Evolutionary conservation across 495 filamentous ascomycete species (phyloP).

Genomic region (Penicilliopsis zonata): DNA sequence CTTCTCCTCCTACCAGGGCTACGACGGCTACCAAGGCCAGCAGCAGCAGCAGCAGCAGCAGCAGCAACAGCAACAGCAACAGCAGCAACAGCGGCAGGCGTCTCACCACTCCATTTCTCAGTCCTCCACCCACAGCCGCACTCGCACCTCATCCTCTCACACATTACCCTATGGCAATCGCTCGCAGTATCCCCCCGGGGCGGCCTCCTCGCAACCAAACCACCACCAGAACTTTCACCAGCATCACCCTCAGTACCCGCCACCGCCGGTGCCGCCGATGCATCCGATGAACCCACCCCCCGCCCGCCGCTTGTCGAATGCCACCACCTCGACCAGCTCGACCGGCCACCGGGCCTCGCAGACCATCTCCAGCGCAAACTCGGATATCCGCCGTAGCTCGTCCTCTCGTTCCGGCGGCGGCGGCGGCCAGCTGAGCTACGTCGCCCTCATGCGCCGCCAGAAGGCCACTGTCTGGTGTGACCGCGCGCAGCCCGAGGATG

Average conservation of each 20-base stretch:
- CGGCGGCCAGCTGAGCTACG: conserved; percentile 60
- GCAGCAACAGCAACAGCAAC: conserved; percentile 14
- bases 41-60: no score
- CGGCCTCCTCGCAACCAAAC: no score
- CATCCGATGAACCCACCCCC: conserved; percentile 22
- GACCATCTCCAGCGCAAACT: conserved; percentile 33
- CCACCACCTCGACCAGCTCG: conserved; percentile 55
- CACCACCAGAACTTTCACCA: no score
- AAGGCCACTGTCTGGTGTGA: conserved; percentile 99
- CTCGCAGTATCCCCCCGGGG: conserved; percentile 16
- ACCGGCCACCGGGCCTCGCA: conserved; percentile 29
- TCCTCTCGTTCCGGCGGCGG: conserved; percentile 46
- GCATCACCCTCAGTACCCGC: no score
- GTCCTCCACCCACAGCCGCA: conserved; percentile 35
- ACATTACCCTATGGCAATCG: conserved; percentile 33
- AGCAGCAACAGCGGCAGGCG: no score
- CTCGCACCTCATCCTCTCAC: conserved; percentile 49
- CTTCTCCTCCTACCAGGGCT: conserved; percentile 22
- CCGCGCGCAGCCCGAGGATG: conserved; percentile 85
- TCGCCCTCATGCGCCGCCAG: conserved; percentile 86
- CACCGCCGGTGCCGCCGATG: conserved; percentile 19
- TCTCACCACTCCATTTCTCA: conserved; percentile 18
- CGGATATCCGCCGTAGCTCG: conserved; percentile 62
- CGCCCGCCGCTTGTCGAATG: conserved; percentile 57
- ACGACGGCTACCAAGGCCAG: conserved; percentile 15